A percentile compares a stretch with the other conserved stretches of the same genome.
These are phyloP conservation scores for Triadica sebifera DNA, from an alignment of 345 rosid genomes.

Conservation along the genomic window DNA sequence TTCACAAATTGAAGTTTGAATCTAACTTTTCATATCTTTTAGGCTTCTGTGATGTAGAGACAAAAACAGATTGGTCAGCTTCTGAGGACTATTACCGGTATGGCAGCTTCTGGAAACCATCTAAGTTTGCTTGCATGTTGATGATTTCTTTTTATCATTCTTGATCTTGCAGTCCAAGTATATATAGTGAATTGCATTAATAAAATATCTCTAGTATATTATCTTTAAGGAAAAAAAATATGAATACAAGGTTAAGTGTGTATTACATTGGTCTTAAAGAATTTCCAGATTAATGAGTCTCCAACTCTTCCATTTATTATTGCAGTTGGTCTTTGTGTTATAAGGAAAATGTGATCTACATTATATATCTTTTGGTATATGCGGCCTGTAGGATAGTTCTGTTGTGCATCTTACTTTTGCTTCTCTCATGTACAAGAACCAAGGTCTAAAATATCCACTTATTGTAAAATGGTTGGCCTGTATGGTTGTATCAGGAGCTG, in stretches of 20 bases:
- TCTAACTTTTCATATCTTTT: constrained; percentile 5
- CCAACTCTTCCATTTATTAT: background rate
- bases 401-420: constrained; percentile 6
- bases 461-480: constrained; percentile 77
- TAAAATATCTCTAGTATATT: background rate
- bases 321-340: background rate
- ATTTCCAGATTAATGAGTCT: background rate
- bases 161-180: background rate
- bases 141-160: background rate
- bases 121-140: constrained; percentile 11
- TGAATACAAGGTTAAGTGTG: background rate
- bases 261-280: background rate
- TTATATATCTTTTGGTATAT: too few relatives aligned
- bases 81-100: constrained; percentile 77
- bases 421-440: constrained; percentile 40
- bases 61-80: constrained; percentile 62
- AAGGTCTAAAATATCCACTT: constrained; percentile 78
- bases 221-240: background rate
- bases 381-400: background rate
- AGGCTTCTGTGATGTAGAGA: constrained; percentile 69
- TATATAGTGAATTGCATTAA: background rate
- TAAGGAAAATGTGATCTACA: background rate
- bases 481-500: constrained; percentile 67
- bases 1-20: background rate
- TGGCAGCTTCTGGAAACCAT: constrained; percentile 18